Percentiles rank a stretch among this genome's conserved stretches.
Conservation (phyloP, 2,329 filamentous ascomycete species). For the Cephalotrichum gorgonifer region DNA sequence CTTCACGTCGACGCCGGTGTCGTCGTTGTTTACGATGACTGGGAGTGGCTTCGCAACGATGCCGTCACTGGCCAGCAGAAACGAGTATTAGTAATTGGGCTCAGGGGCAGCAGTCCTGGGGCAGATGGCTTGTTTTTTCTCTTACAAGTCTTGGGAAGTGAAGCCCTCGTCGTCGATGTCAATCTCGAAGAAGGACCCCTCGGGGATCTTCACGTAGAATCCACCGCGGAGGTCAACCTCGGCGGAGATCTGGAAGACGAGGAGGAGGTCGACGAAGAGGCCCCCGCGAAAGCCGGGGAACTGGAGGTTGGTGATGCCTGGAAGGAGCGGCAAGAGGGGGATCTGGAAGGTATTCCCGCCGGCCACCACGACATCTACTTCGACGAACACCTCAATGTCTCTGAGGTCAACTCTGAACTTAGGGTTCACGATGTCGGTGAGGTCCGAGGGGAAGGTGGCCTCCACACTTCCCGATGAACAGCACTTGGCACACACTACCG, state of each 20-base stretch:
- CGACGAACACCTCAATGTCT: slow-evolving; percentile 1
- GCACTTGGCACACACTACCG: slow-evolving; percentile 4
- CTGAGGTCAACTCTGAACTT: slow-evolving; percentile 5
- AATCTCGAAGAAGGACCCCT: slow-evolving; percentile 6
- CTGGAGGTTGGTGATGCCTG: not conserved
- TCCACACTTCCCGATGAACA: slow-evolving; percentile 3
- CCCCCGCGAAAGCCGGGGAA: slow-evolving; percentile 2
- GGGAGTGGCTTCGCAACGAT: slow-evolving; percentile 3
- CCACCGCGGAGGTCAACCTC: slow-evolving; percentile 1
- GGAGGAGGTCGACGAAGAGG: slow-evolving; percentile 5
- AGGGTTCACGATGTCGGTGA: slow-evolving; percentile 4
- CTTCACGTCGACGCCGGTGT: not conserved
- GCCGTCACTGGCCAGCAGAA: not conserved
- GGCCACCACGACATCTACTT: slow-evolving; percentile 3
- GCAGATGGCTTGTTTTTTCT: not conserved
- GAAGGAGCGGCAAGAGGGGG: not conserved
- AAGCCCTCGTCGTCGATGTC: slow-evolving; percentile 2
- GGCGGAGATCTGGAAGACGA: not conserved
- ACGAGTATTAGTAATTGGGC: not conserved
- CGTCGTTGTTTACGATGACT: slow-evolving; percentile 4
- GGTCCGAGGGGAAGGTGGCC: slow-evolving; percentile 5
- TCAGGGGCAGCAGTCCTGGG: not conserved
- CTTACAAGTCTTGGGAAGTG: slow-evolving; percentile 3
- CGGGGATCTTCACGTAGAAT: slow-evolving; percentile 5
- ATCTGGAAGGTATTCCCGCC: not conserved